phyloP scores from a whole-genome alignment of 2,329 filamentous ascomycete genomes.

The Malbranchea zuffiana region DNA sequence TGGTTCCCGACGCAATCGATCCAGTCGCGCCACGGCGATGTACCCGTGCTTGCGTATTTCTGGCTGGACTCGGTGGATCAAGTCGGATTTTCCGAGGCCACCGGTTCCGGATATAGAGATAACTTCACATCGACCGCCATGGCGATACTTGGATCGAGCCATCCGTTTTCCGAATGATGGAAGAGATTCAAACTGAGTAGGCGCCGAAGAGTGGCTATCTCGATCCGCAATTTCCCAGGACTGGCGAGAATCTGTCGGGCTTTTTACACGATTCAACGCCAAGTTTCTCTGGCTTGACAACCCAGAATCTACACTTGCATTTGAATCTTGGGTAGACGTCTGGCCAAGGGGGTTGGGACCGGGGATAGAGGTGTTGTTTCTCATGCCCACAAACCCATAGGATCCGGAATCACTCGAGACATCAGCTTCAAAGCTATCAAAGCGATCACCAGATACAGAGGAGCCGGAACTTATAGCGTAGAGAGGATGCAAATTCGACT shows the following conservation, averaged over 20 bases:
- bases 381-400: conserved; percentile 27
- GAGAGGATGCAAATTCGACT: conserved; percentile 30
- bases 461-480: conserved; percentile 44
- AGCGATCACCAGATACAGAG: conserved; percentile 41
- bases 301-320: conserved; percentile 26
- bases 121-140: conserved; percentile 48
- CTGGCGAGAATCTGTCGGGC: conserved; percentile 28
- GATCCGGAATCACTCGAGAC: conserved; percentile 46
- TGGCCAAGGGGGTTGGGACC: conserved; percentile 8
- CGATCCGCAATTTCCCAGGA: conserved; percentile 29
- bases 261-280: conserved; percentile 23
- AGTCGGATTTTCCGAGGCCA: conserved; percentile 50
- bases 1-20: conserved; percentile 47
- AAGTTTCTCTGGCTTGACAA: conserved; percentile 24
- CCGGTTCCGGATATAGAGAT: conserved; percentile 47
- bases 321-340: conserved; percentile 26
- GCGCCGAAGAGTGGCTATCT: conserved; percentile 16
- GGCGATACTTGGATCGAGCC: conserved; percentile 39
- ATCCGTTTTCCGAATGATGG: conserved; percentile 28
- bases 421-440: conserved; percentile 41
- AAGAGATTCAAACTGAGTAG: conserved; percentile 10
- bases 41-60: conserved; percentile 49
- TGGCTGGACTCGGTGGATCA: conserved; percentile 48
- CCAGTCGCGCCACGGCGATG: conserved; percentile 50
- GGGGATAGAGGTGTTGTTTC: conserved; percentile 25